Evolutionary conservation across 805 yeast species (phyloP).

Genomic region (Cyberlindnera mrakii): DNA sequence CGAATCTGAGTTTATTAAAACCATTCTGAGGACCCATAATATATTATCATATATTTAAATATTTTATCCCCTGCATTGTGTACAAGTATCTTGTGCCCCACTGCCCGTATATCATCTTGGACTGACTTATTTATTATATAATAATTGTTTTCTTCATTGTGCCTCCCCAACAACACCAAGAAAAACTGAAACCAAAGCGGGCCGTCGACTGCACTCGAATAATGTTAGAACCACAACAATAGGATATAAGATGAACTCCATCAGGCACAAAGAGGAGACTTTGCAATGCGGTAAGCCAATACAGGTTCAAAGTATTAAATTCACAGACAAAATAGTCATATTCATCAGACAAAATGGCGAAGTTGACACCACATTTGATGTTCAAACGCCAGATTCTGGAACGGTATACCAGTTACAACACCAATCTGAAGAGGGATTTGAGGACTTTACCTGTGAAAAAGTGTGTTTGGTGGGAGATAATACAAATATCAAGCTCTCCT

Average conservation of each 20-base stretch:
- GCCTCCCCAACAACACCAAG: no score
- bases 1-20: no score
- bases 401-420: constrained; percentile 6
- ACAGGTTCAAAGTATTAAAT: constrained; percentile 17
- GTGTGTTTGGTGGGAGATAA: constrained; percentile 18
- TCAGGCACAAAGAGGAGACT: not conserved
- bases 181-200: no score
- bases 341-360: constrained; percentile 37
- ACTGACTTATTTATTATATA: no score
- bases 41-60: no score
- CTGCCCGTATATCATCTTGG: no score
- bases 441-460: constrained; percentile 41
- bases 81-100: no score
- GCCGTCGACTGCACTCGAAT: no score
- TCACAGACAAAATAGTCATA: constrained; percentile 33
- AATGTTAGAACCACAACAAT: not conserved
- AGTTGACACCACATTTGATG: constrained; percentile 23
- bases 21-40: no score
- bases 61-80: no score
- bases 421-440: not conserved
- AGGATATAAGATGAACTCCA: not conserved
- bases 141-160: no score
- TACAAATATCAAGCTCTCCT: constrained; percentile 12
- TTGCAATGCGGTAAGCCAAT: not conserved
- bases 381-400: constrained; percentile 18